Percentiles rank a stretch among this genome's conserved stretches.
phyloP scores from a whole-genome alignment of 306 rosid species.

The Vigna mungo region DNA sequence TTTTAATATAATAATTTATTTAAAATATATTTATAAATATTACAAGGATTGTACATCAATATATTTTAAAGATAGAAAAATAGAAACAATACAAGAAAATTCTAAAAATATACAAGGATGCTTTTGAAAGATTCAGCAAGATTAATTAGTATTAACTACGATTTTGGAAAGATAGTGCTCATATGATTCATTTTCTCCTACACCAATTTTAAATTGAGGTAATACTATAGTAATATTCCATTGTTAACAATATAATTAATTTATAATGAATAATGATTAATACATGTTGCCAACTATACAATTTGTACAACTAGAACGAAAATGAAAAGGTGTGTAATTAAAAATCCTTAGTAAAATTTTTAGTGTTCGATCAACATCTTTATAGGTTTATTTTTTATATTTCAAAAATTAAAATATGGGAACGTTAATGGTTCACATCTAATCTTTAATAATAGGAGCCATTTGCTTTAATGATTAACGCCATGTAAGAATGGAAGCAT shows the following conservation, averaged over 20 bases:
- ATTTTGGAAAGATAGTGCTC: neutral
- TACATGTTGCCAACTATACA: neutral
- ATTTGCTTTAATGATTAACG: constrained; percentile 10
- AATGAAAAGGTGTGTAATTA: neutral
- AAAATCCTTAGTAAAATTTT: neutral
- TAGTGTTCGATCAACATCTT: neutral
- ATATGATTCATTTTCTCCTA: neutral
- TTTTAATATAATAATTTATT: too few species aligned
- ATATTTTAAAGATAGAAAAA: too few species aligned
- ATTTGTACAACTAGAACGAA: neutral
- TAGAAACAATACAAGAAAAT: too few species aligned
- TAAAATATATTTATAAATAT: too few species aligned
- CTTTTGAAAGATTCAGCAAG: too few species aligned
- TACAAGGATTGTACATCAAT: too few species aligned
- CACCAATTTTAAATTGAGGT: too few species aligned
- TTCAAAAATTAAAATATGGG: neutral
- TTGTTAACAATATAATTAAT: neutral
- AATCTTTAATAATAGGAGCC: neutral
- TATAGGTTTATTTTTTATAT: neutral
- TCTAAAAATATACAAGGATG: too few species aligned
- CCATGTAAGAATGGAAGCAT: neutral
- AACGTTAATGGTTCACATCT: neutral
- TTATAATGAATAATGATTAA: neutral
- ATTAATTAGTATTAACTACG: too few species aligned
- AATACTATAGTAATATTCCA: too few species aligned